A percentile compares a stretch with the other conserved stretches of the same genome.
These are phyloP conservation scores for Cutaneotrichosporon dermatis DNA, from an alignment of 1,284 basidiomycete genomes.

Conservation along the genomic window DNA sequence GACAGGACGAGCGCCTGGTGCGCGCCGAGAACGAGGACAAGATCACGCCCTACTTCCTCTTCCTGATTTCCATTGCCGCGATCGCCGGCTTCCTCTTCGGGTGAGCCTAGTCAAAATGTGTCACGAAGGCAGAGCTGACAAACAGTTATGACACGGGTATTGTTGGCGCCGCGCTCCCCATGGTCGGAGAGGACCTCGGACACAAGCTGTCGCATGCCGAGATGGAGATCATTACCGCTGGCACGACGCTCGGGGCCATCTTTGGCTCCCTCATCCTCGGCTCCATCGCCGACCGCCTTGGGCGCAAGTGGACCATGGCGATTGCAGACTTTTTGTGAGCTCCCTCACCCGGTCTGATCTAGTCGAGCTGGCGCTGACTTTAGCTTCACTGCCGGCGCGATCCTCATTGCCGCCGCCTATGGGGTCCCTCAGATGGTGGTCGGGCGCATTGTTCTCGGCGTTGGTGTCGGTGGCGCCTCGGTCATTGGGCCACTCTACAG, in stretches of 20 bases:
- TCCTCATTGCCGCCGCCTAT: conserved; percentile 40
- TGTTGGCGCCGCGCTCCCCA: conserved; percentile 21
- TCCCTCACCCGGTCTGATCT: neutral
- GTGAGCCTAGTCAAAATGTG: no score
- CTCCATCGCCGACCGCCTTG: conserved; percentile 10
- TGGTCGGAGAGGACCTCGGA: conserved; percentile 18
- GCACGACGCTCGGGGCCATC: conserved; percentile 24
- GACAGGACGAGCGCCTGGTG: conserved; percentile 25
- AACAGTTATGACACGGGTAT: conserved; percentile 17
- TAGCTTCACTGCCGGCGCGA: conserved; percentile 34
- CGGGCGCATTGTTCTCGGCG: conserved; percentile 44
- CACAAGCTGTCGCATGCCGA: conserved; percentile 9
- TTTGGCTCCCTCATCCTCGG: conserved; percentile 17
- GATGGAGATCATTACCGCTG: conserved; percentile 25
- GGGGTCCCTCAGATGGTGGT: conserved; percentile 33
- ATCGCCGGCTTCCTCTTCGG: conserved; percentile 59
- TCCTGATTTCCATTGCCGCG: conserved; percentile 34
- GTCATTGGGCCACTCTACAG: conserved; percentile 23
- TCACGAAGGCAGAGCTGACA: no score
- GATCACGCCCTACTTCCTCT: conserved; percentile 37
- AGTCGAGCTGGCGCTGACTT: neutral
- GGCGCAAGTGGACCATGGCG: conserved; percentile 20
- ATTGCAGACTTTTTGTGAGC: conserved; percentile 21
- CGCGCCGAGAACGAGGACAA: conserved; percentile 24
- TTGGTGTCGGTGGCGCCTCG: conserved; percentile 41